Evolutionary conservation across 176 grass and related monocot genomes (phyloP), one percentile per base, ranked within the genome.

Genomic region (Pontederia crassipes): DNA sequence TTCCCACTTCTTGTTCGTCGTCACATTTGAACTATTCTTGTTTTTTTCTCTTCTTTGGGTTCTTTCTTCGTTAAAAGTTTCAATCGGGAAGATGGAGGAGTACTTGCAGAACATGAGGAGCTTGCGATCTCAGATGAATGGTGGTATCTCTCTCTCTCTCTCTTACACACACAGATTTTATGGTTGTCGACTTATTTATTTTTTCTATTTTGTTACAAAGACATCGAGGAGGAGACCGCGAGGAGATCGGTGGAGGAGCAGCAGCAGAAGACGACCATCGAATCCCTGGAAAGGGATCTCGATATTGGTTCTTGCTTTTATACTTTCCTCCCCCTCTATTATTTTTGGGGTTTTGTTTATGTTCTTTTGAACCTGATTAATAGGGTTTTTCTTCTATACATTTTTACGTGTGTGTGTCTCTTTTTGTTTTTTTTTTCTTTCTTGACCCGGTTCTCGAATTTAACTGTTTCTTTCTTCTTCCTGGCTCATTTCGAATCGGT

Each of bases 201-300:
- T 20, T 46, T 73, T 58, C 67, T 35, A 2, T 4, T 4, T 35
- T n/a, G n/a, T 35, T 35, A 2, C 29, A 35, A 35, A 95, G 90
- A 83, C 68, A 68, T 86, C 12, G 90, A 95, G 80, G 90, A 89
- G 65, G 82, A 78, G 53, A 77, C 90, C 48, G 61, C 80, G 8
- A 95, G 86, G 80, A 74, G 82, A 59, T 89, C 86, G 8, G 82
- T 72, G 27, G 90, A 95, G 71, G 82, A 95, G 82, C 79, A 95
- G 82, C 79, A 73, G 77, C 86, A 95, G 76, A 73, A 54, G 48
- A 89, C 86, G 28, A 66, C 71, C 27, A 89, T 95, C 52, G 77
- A 65, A 17, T 66, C 80, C 62, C 59, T 89, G 48, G 65, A 76
- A 62, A 72, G 55, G 28, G 82, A 95, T 58, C 73, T 81, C 28